Percentiles rank a stretch among this genome's conserved stretches.
phyloP scores from a whole-genome alignment of 805 yeast species.

The Cyberlindnera sargentensis region DNA sequence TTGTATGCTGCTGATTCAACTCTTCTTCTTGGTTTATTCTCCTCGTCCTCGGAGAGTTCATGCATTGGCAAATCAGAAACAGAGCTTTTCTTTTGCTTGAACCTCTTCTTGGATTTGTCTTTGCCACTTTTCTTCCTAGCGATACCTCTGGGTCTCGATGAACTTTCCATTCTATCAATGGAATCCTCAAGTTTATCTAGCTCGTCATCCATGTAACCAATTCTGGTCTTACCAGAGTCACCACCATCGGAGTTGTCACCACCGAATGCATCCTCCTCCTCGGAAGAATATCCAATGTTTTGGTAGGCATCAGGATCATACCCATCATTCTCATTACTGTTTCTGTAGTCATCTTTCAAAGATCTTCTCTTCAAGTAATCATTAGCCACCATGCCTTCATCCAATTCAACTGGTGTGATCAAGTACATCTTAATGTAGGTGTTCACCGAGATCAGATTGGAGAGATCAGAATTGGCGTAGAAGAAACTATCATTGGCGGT shows the following conservation, averaged over 20 bases:
- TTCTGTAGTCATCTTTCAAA: slow-evolving; percentile 29
- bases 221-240: neutral
- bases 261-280: slow-evolving; percentile 32
- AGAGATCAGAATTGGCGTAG: slow-evolving; percentile 26
- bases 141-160: slow-evolving; percentile 13
- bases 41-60: slow-evolving; percentile 19
- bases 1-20: slow-evolving; percentile 17
- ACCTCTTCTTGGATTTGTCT: slow-evolving; percentile 3
- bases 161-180: slow-evolving; percentile 5
- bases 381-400: slow-evolving; percentile 27
- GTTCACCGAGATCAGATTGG: slow-evolving; percentile 28
- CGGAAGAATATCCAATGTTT: slow-evolving; percentile 22
- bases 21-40: neutral
- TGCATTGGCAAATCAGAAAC: slow-evolving; percentile 1
- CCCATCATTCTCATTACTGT: slow-evolving; percentile 31
- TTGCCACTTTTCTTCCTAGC: slow-evolving; percentile 16
- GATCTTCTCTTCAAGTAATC: slow-evolving; percentile 27
- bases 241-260: slow-evolving; percentile 10
- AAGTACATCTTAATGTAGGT: slow-evolving; percentile 38
- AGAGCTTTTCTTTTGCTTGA: slow-evolving; percentile 9
- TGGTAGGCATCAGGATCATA: slow-evolving; percentile 26
- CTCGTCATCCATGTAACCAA: slow-evolving; percentile 15
- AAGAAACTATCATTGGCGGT: slow-evolving; percentile 35
- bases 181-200: slow-evolving; percentile 15
- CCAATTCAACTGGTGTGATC: slow-evolving; percentile 28